Base-by-base conservation (phyloP, 106 monocot genomes). In the Cymbidium sinense region DNA sequence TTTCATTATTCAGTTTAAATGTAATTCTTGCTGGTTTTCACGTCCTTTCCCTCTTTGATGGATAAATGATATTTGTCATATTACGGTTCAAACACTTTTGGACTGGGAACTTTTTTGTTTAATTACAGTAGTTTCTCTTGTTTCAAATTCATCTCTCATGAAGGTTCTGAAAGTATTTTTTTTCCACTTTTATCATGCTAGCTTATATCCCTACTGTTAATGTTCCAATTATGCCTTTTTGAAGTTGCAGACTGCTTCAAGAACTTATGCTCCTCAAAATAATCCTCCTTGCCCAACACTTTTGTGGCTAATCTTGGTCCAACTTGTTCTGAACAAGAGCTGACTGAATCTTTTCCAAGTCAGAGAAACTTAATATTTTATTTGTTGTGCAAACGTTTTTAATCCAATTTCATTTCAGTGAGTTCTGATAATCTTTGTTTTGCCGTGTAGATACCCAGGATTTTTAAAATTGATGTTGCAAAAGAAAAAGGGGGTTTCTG, bases 401-500 rank as follows among this genome's bases (percentile, higher is more conserved):
- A 28, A 44, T 43, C 15, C 7, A 11, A 75, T 28, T 19, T 7
- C 21, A 34, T 2, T 50, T 28, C 50, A 27, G 47, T 41, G 47
- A 13, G 28, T 55, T 54, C 25, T 55, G 31, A 52, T 34, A 25
- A 76, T 55, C 76, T 54, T 51, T 76, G 50, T 7, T 34, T 35
- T 76, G 17, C 20, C 20, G 0, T 76, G 21, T 43, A 88, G 95
- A 77, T 95, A 82, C 67, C 82, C 86, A 23, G 95, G 95, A 67
- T 95, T 92, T 69, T 31, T 86, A 80, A 95, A 95, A 67, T 70
- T 92, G 41, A 92, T 92, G 88, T 80, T 92, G 88, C 95, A 90
- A 87, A 90, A 86, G 65, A 92, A 85, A 74, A 79, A 74, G 67
- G 95, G 92, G 43, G 80, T 86, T 54, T 86, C 88, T 83, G 92